phyloP scores from a whole-genome alignment of 345 rosid genomes.

The Euphorbia pulcherrima region DNA sequence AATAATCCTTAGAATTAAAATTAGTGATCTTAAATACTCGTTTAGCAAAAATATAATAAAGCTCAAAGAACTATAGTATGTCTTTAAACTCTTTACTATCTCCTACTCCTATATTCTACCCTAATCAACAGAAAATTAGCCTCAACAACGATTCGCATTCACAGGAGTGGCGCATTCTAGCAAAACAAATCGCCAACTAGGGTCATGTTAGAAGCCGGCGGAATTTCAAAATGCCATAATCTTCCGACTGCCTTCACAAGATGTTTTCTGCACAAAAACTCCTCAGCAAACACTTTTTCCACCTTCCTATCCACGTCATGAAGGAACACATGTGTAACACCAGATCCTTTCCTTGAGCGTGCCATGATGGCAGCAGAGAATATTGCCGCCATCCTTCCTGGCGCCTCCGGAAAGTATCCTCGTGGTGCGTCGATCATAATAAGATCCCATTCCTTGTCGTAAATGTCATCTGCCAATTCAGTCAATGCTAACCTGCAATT shows the following conservation, averaged over 20 bases:
- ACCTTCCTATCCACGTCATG: constrained; percentile 68
- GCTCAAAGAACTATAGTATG: neutral
- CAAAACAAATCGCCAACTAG: constrained; percentile 40
- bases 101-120: neutral
- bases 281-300: constrained; percentile 57
- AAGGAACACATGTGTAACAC: constrained; percentile 67
- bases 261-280: constrained; percentile 59
- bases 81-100: neutral
- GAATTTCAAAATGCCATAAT: constrained; percentile 75
- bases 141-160: neutral
- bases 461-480: constrained; percentile 69
- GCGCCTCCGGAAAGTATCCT: constrained; percentile 64
- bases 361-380: constrained; percentile 84
- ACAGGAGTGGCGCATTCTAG: constrained; percentile 28
- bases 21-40: neutral
- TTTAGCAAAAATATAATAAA: neutral
- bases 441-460: constrained; percentile 78
- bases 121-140: neutral
- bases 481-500: constrained; percentile 58
- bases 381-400: constrained; percentile 76
- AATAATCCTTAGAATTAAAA: no score
- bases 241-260: constrained; percentile 44
- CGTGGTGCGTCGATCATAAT: constrained; percentile 83
- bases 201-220: constrained; percentile 41
- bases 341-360: constrained; percentile 53